Conservation (phyloP, 73 alveolate species). For the Chromera velia region DNA sequence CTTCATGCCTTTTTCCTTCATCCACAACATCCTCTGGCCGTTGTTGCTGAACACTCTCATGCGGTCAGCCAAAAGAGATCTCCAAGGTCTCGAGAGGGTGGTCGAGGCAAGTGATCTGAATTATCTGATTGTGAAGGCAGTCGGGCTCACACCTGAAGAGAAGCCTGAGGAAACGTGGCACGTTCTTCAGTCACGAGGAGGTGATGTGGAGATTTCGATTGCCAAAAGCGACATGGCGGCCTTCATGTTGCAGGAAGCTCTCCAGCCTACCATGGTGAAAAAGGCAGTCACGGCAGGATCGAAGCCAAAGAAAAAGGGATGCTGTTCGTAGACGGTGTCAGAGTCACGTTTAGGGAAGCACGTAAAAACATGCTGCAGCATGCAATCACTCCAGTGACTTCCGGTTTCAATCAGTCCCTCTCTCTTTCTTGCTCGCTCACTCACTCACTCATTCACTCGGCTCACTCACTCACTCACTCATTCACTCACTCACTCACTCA, state of each 20-base stretch:
- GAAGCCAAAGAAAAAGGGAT: too few species aligned
- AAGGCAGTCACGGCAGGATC: slow-evolving; percentile 5
- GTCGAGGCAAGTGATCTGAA: slow-evolving; percentile 1
- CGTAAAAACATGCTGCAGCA: too few species aligned
- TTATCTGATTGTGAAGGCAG: slow-evolving; percentile 16
- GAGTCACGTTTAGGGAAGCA: too few species aligned
- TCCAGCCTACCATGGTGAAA: slow-evolving; percentile 4
- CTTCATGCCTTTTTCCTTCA: slow-evolving; percentile 7
- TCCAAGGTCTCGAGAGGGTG: neutral
- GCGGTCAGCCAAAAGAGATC: neutral
- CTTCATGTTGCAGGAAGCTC: slow-evolving; percentile 13
- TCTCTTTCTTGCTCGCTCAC: too few species aligned
- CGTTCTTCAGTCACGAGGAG: too few species aligned
- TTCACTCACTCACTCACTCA: too few species aligned
- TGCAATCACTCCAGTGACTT: too few species aligned
- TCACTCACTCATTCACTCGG: too few species aligned
- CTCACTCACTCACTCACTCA: too few species aligned
- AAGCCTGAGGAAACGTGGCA: too few species aligned
- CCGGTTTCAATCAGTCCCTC: too few species aligned
- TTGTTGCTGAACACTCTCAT: neutral
- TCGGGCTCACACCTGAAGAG: slow-evolving; percentile 2
- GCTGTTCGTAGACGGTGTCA: too few species aligned
- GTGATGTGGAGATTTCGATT: neutral
- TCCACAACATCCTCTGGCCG: neutral
- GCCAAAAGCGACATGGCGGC: slow-evolving; percentile 27